Evolutionary conservation across 2,329 filamentous ascomycete species (phyloP).

Genomic region (Talaromyces pinophilus): DNA sequence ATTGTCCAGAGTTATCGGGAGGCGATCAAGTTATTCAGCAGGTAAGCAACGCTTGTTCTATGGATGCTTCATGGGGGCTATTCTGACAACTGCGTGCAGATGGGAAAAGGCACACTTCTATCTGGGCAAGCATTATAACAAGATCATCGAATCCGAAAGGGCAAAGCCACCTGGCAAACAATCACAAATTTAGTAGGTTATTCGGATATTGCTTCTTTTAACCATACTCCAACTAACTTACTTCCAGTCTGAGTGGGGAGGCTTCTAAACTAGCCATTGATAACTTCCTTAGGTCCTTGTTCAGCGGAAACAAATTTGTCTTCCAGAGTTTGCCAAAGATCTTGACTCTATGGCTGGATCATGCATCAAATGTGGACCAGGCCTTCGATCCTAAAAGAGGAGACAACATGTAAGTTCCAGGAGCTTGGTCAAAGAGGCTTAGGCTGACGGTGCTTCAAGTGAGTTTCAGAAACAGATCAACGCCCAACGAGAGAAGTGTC

Average conservation of each 20-base stretch:
- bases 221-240: conserved; percentile 24
- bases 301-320: conserved; percentile 89
- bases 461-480: conserved; percentile 52
- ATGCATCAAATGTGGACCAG: conserved; percentile 74
- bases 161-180: conserved; percentile 74
- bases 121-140: conserved; percentile 95
- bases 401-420: conserved; percentile 43
- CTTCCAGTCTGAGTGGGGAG: conserved; percentile 69
- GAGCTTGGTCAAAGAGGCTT: background rate
- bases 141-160: conserved; percentile 87
- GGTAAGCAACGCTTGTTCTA: conserved; percentile 25
- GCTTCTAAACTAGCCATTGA: conserved; percentile 86
- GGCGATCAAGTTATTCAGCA: conserved; percentile 55
- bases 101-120: conserved; percentile 99
- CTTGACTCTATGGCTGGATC: conserved; percentile 89
- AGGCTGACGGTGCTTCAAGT: conserved; percentile 27
- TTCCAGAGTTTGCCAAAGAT: conserved; percentile 92
- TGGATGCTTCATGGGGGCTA: background rate
- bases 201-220: background rate
- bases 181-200: conserved; percentile 62
- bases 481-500: conserved; percentile 60
- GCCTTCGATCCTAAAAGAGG: conserved; percentile 54
- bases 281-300: conserved; percentile 84
- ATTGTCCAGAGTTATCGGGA: conserved; percentile 80
- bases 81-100: conserved; percentile 38